Conservation (phyloP, 2,329 filamentous ascomycete species). For the Pseudogymnoascus sp. region DNA sequence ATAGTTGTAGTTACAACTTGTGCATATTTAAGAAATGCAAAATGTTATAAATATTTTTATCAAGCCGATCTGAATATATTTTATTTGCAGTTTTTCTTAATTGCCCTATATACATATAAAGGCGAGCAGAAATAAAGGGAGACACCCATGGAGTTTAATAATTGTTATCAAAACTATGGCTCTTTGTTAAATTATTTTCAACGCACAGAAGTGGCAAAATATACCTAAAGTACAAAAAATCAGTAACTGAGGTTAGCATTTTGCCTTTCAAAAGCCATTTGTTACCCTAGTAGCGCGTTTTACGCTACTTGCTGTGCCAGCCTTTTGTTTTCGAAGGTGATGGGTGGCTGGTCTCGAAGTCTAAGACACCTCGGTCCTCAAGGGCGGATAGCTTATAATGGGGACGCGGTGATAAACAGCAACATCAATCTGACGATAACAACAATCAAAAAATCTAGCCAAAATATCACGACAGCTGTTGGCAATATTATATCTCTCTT, state of each 20-base stretch:
- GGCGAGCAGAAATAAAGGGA: not conserved
- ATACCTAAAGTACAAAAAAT: not conserved
- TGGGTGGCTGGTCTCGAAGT: slow-evolving; percentile 8
- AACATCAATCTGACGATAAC: not conserved
- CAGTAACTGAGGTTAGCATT: not conserved
- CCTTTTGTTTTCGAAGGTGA: slow-evolving; percentile 14
- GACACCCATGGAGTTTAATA: not conserved
- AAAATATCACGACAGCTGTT: not conserved
- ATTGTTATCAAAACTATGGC: not conserved
- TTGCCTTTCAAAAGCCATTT: not conserved
- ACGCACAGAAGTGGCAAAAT: not conserved
- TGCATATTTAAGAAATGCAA: not conserved
- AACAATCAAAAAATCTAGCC: not conserved
- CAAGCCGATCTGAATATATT: not conserved
- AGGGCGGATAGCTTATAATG: not conserved
- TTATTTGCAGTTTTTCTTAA: not conserved
- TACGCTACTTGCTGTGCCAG: slow-evolving; percentile 12
- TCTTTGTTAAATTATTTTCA: not conserved
- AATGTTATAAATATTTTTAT: not conserved
- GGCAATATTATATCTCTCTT: not conserved
- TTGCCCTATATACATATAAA: not conserved
- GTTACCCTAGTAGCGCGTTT: not conserved
- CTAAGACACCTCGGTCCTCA: not conserved
- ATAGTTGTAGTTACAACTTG: not conserved
- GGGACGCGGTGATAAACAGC: slow-evolving; percentile 3